A percentile compares a stretch with the other conserved stretches of the same genome.
These are phyloP conservation scores for Jackrogersella multiformis DNA, from an alignment of 495 filamentous ascomycete species.

Conservation along the genomic window DNA sequence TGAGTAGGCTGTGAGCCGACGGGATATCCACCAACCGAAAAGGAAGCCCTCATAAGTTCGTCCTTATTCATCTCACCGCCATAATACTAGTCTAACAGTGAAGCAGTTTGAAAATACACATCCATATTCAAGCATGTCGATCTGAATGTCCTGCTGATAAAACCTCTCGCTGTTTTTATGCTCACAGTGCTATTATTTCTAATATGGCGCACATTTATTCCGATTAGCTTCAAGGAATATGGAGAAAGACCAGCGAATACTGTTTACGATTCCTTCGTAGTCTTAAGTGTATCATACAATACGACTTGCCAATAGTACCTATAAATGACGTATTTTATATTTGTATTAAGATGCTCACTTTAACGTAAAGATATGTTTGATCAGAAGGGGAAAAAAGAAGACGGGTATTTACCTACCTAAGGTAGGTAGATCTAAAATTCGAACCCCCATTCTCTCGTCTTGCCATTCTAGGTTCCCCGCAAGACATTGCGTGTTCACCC, in stretches of 20 bases:
- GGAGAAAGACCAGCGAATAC: neutral
- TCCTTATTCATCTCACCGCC: neutral
- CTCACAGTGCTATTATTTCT: too few relatives aligned
- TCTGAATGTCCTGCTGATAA: constrained; percentile 3
- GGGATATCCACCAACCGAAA: constrained; percentile 12
- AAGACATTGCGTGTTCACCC: constrained; percentile 1
- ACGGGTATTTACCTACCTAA: too few relatives aligned
- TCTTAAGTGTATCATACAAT: neutral
- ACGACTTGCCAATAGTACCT: neutral
- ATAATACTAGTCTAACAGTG: neutral
- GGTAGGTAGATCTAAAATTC: too few relatives aligned
- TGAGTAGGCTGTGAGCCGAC: constrained; percentile 9
- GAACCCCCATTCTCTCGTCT: too few relatives aligned
- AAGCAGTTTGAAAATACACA: constrained; percentile 5
- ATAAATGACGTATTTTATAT: too few relatives aligned
- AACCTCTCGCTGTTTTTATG: too few relatives aligned
- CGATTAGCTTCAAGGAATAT: neutral
- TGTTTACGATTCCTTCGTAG: neutral
- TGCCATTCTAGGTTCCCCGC: constrained; percentile 7
- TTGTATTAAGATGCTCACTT: neutral
- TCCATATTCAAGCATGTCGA: neutral
- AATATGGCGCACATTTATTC: neutral
- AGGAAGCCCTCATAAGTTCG: neutral
- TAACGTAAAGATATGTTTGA: too few relatives aligned
- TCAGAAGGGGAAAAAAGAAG: too few relatives aligned